Conservation (phyloP, 169 alveolate species). For the Plasmodium inui region DNA sequence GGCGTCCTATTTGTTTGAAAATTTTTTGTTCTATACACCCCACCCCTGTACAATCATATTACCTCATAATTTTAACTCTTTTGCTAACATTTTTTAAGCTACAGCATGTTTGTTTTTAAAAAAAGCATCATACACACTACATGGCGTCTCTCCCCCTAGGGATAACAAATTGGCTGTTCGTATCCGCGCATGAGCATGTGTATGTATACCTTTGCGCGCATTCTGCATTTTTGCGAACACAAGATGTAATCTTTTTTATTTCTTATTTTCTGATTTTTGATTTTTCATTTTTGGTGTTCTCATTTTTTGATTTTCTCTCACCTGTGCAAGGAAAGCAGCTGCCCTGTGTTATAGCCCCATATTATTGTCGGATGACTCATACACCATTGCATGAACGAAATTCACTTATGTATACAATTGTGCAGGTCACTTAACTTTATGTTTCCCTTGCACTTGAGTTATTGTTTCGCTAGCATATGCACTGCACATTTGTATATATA, state of each 20-base stretch:
- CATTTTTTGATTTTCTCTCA: neutral
- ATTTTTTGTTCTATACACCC: neutral
- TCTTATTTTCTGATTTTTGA: neutral
- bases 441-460: neutral
- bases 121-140: neutral
- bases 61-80: neutral
- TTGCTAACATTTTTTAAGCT: neutral
- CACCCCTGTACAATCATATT: neutral
- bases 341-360: neutral
- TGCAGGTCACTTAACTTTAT: neutral
- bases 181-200: neutral
- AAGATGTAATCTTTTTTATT: neutral
- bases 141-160: neutral
- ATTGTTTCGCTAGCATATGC: neutral
- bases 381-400: neutral
- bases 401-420: neutral
- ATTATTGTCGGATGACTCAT: neutral
- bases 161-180: neutral
- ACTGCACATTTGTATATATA: neutral
- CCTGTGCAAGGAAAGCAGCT: neutral
- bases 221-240: neutral
- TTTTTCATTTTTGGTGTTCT: too few relatives aligned
- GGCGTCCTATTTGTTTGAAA: neutral
- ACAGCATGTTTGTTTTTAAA: neutral
- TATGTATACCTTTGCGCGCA: neutral